phyloP scores from a whole-genome alignment of 345 rosid species.

The Eucalyptus regnans region DNA sequence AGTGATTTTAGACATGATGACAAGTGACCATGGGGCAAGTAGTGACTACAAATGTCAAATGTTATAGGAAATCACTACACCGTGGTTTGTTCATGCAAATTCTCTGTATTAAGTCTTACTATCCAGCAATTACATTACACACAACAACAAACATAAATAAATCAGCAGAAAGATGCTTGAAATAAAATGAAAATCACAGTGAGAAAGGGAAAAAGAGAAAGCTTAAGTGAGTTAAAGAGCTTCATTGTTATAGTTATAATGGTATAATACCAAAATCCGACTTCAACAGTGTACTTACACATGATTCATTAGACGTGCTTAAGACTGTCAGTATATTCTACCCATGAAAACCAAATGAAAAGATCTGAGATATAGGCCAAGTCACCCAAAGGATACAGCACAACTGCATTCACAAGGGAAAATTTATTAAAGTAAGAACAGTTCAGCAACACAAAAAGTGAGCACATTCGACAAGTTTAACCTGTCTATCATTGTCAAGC shows the following conservation, averaged over 20 bases:
- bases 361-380: not conserved
- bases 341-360: not conserved
- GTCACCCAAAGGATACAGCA: slow-evolving; percentile 76
- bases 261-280: not conserved
- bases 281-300: not conserved
- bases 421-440: not conserved
- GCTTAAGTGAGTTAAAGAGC: not conserved
- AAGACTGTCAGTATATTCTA: not conserved
- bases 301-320: not conserved
- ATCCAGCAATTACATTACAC: not conserved
- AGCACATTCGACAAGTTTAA: slow-evolving; percentile 6
- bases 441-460: not conserved
- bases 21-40: not conserved
- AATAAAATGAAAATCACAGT: not conserved
- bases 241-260: not conserved
- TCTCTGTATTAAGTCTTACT: not conserved
- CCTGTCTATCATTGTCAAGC: slow-evolving; percentile 84
- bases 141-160: not conserved
- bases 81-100: not conserved
- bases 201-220: not conserved
- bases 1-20: not conserved
- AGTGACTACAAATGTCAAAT: not conserved
- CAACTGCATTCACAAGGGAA: slow-evolving; percentile 46
- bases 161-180: not conserved
- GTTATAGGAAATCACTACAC: not conserved